These are phyloP conservation scores for Zanthoxylum bungeanum DNA, from an alignment of 345 rosid species.

Conservation along the genomic window DNA sequence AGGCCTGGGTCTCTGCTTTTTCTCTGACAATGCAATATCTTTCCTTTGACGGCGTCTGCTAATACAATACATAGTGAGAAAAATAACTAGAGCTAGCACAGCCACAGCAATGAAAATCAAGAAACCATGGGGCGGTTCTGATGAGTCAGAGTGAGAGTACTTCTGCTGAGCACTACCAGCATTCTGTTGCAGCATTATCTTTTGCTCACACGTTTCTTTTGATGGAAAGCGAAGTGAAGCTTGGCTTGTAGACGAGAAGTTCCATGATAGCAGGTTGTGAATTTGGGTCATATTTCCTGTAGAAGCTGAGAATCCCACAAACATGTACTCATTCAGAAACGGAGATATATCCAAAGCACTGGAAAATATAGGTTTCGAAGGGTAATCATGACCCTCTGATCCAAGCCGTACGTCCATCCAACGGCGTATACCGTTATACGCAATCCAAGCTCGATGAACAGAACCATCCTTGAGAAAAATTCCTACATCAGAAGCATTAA, in stretches of 20 bases:
- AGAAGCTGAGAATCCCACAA: constrained; percentile 56
- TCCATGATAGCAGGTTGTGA: constrained; percentile 42
- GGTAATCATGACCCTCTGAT: constrained; percentile 20
- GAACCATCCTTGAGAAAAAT: constrained; percentile 39
- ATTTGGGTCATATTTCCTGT: constrained; percentile 45
- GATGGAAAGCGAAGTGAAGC: constrained; percentile 45
- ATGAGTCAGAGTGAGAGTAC: background rate
- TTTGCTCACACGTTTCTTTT: constrained; percentile 37
- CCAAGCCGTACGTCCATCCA: constrained; percentile 44
- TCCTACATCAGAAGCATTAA: constrained; percentile 40
- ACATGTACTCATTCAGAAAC: constrained; percentile 51
- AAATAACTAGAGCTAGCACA: constrained; percentile 26
- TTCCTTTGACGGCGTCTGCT: constrained; percentile 22
- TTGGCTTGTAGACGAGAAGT: constrained; percentile 43
- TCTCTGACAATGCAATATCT: constrained; percentile 17
- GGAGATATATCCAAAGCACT: constrained; percentile 43
- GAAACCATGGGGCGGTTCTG: constrained; percentile 29
- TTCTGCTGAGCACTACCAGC: background rate
- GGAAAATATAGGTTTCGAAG: constrained; percentile 31
- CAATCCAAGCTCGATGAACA: constrained; percentile 40
- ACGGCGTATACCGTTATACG: constrained; percentile 31
- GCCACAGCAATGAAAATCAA: constrained; percentile 37
- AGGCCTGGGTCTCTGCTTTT: constrained; percentile 37
- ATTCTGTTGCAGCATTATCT: constrained; percentile 10
- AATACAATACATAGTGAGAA: constrained; percentile 29